phyloP scores from a whole-genome alignment of 2,329 filamentous ascomycete species.

The Fusarium sp. region DNA sequence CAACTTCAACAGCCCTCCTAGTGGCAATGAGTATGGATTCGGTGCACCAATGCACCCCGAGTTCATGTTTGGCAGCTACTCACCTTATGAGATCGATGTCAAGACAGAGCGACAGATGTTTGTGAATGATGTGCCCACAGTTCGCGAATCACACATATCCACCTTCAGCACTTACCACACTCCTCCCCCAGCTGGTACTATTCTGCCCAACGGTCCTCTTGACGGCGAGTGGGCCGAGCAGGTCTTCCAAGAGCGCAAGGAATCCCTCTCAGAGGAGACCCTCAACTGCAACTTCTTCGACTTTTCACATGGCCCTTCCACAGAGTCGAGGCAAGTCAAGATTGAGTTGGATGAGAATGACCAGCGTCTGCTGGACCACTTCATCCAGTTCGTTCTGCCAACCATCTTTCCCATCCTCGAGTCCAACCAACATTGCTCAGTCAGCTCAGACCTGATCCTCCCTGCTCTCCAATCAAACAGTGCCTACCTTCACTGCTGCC shows the following conservation, averaged over 20 bases:
- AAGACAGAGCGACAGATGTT: constrained; percentile 96
- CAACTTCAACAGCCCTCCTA: constrained; percentile 74
- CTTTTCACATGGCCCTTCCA: constrained; percentile 75
- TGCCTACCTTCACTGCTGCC: constrained; percentile 92
- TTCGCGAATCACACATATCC: constrained; percentile 87
- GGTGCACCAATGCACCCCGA: constrained; percentile 71
- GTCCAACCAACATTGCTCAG: constrained; percentile 85
- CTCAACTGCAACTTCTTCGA: constrained; percentile 85
- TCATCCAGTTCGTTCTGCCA: constrained; percentile 86
- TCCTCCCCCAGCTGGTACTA: constrained; percentile 75
- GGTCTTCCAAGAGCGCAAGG: constrained; percentile 57
- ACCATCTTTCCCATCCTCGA: constrained; percentile 93
- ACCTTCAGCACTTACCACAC: constrained; percentile 93
- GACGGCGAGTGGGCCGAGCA: constrained; percentile 70
- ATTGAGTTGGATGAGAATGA: constrained; percentile 90
- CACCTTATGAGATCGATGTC: constrained; percentile 93
- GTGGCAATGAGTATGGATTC: constrained; percentile 68
- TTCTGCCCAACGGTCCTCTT: constrained; percentile 70
- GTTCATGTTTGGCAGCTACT: constrained; percentile 67
- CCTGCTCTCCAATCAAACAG: constrained; percentile 91
- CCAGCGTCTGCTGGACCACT: constrained; percentile 87
- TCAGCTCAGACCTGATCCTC: constrained; percentile 83
- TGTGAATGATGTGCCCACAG: constrained; percentile 87
- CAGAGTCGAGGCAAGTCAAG: constrained; percentile 72
- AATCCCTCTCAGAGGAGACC: constrained; percentile 73